Conservation (phyloP, 352 stramenopile species). For the Thalassiosira hispida region DNA sequence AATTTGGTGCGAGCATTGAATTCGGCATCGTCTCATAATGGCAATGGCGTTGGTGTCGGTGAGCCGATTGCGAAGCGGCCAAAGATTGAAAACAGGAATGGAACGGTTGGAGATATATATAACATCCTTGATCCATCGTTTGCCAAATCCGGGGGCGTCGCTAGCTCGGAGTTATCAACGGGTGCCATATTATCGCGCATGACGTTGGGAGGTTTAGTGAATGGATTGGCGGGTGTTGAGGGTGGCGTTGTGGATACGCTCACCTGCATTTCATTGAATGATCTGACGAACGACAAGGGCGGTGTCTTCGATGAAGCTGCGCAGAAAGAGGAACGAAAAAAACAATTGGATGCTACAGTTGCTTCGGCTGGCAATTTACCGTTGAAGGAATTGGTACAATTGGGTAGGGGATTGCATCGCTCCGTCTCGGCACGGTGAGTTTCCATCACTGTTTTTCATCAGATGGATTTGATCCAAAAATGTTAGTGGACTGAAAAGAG, state of each 20-base stretch:
- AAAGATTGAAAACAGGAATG: slow-evolving; percentile 11
- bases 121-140: slow-evolving; percentile 86
- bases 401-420: slow-evolving; percentile 56
- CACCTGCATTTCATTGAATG: slow-evolving; percentile 42
- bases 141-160: slow-evolving; percentile 47
- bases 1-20: slow-evolving; percentile 28
- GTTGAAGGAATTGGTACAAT: slow-evolving; percentile 33
- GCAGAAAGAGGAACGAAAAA: slow-evolving; percentile 13
- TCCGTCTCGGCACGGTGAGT: slow-evolving; percentile 64
- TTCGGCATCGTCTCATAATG: slow-evolving; percentile 10
- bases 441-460: background rate
- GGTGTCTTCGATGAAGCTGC: background rate
- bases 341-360: slow-evolving; percentile 30
- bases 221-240: slow-evolving; percentile 59
- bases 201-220: slow-evolving; percentile 66
- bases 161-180: slow-evolving; percentile 11
- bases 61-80: slow-evolving; percentile 12
- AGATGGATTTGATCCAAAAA: background rate
- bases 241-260: slow-evolving; percentile 56
- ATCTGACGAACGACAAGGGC: slow-evolving; percentile 26
- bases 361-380: slow-evolving; percentile 37
- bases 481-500: background rate
- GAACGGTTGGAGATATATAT: slow-evolving; percentile 41
- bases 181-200: slow-evolving; percentile 64
- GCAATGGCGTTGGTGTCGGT: background rate